Conservation (phyloP, 257 asterid species). For the Scutellaria minor region DNA sequence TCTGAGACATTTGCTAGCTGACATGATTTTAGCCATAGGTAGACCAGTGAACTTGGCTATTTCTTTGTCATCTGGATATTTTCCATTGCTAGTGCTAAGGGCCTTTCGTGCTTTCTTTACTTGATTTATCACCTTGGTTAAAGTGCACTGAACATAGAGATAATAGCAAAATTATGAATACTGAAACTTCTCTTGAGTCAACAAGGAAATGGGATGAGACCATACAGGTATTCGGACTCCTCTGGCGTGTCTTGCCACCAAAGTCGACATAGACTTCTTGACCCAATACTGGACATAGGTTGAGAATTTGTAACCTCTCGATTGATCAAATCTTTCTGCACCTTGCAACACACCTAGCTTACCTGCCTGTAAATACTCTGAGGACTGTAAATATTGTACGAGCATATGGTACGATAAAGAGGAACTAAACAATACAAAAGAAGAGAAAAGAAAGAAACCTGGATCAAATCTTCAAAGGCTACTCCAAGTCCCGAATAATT, state of each 20-base stretch:
- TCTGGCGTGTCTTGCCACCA: constrained; percentile 71
- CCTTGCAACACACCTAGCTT: constrained; percentile 78
- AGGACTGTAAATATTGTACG: background rate
- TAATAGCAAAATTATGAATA: constrained; percentile 8
- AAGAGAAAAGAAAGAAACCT: constrained; percentile 51
- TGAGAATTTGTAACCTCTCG: constrained; percentile 85
- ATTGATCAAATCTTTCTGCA: constrained; percentile 80
- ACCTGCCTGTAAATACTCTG: constrained; percentile 64
- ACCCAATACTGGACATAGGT: constrained; percentile 94
- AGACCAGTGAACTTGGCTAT: constrained; percentile 77
- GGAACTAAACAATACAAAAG: background rate
- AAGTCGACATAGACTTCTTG: constrained; percentile 65
- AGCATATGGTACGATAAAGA: background rate
- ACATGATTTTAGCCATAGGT: constrained; percentile 59
- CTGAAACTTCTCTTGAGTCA: constrained; percentile 5
- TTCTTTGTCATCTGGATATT: constrained; percentile 60
- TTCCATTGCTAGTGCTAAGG: constrained; percentile 63
- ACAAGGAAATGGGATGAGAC: constrained; percentile 20
- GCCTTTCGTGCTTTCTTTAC: constrained; percentile 74
- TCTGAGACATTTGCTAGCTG: constrained; percentile 72
- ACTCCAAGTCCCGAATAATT: constrained; percentile 83
- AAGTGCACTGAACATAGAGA: constrained; percentile 54
- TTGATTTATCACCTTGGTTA: constrained; percentile 67
- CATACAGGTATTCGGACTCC: constrained; percentile 85
- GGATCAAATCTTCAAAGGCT: constrained; percentile 82